Conservation (phyloP, 1,139 yeast genomes). For the Zhuliangozyma blackwelliae region DNA sequence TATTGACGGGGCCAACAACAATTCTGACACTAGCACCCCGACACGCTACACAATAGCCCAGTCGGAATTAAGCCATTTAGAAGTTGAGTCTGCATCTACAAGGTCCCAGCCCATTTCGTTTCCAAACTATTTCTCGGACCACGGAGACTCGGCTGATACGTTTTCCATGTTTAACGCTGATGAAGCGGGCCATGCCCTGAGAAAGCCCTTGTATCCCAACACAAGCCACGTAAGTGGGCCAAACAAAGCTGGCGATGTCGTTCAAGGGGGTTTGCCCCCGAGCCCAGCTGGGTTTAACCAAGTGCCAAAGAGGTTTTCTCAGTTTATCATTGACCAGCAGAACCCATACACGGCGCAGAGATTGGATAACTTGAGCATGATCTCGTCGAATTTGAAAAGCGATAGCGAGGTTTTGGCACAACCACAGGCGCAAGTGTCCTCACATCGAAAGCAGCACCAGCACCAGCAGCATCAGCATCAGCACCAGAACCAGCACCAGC, state of each 20-base stretch:
- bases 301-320: constrained; percentile 41
- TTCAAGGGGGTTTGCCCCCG: neutral
- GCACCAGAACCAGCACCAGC: too few relatives aligned
- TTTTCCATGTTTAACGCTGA: constrained; percentile 18
- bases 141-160: constrained; percentile 25
- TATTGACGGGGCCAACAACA: too few relatives aligned
- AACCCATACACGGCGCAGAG: constrained; percentile 23
- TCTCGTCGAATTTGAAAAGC: constrained; percentile 21
- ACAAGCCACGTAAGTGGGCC: constrained; percentile 15
- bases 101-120: constrained; percentile 30
- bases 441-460: neutral
- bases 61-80: constrained; percentile 18
- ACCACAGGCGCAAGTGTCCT: too few relatives aligned
- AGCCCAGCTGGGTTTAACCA: constrained; percentile 17
- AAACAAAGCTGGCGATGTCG: neutral
- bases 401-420: constrained; percentile 8
- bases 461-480: too few relatives aligned
- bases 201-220: constrained; percentile 18
- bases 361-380: constrained; percentile 23
- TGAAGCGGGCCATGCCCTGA: constrained; percentile 6
- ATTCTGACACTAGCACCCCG: too few relatives aligned
- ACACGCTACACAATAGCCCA: too few relatives aligned
- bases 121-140: constrained; percentile 26
- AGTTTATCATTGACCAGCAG: constrained; percentile 38
- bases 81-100: constrained; percentile 30